These are phyloP conservation scores for Acanthamoeba lenticulata DNA, from an alignment of 208 protist genomes.

Conservation along the genomic window DNA sequence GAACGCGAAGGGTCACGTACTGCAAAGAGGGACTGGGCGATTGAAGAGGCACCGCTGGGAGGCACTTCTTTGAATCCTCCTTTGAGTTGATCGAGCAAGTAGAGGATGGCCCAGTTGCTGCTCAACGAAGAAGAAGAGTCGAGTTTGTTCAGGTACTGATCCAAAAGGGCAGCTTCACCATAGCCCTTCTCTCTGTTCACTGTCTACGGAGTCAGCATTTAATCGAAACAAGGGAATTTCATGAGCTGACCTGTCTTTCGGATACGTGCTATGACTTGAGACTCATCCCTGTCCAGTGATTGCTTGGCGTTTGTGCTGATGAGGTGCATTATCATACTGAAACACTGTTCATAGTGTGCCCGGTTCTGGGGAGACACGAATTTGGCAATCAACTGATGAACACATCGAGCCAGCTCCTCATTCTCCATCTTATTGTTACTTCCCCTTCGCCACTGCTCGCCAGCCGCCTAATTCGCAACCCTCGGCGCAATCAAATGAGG, in stretches of 20 bases:
- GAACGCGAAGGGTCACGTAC: no score
- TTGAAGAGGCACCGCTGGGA: no score
- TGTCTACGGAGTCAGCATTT: background rate
- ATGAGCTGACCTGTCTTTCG: background rate
- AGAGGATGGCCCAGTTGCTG: constrained; percentile 35
- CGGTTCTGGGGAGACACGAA: background rate
- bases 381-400: background rate
- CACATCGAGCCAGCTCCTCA: background rate
- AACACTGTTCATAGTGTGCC: background rate
- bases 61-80: background rate
- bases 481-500: no score
- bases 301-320: constrained; percentile 47
- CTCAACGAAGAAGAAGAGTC: background rate
- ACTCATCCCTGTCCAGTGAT: background rate
- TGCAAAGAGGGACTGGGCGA: no score
- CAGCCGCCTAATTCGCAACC: no score
- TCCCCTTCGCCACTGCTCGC: no score
- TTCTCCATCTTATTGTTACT: constrained; percentile 18
- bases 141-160: constrained; percentile 42
- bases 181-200: constrained; percentile 30
- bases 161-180: background rate
- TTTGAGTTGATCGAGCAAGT: constrained; percentile 34
- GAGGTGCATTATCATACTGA: constrained; percentile 37
- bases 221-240: background rate
- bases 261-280: background rate